Conservation (phyloP, 371 early-diverging fungal genomes). For the Coemansia sp. region DNA sequence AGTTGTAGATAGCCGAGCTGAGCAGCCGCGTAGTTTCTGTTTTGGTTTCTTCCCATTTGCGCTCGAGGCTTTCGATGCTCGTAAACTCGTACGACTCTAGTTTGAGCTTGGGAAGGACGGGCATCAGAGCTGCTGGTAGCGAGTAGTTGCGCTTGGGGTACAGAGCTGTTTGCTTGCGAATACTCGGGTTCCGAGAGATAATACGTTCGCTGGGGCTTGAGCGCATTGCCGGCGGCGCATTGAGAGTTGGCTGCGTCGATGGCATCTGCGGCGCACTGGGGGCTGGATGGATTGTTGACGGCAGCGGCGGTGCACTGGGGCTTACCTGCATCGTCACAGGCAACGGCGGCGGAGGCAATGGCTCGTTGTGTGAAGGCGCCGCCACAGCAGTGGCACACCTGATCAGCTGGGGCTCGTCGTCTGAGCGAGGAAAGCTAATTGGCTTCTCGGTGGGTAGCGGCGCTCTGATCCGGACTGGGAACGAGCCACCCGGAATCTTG, state of each 20-base stretch:
- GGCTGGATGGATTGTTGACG: background rate
- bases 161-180: slow-evolving; percentile 1
- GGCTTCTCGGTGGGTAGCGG: slow-evolving; percentile 3
- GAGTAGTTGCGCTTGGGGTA: slow-evolving; percentile 46
- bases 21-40: slow-evolving; percentile 47
- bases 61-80: slow-evolving; percentile 48
- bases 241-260: background rate
- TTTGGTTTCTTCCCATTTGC: slow-evolving; percentile 44
- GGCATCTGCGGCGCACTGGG: background rate
- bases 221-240: background rate
- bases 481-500: slow-evolving; percentile 6
- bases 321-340: background rate
- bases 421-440: slow-evolving; percentile 33
- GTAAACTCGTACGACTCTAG: slow-evolving; percentile 47
- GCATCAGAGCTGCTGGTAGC: slow-evolving; percentile 32
- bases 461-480: slow-evolving; percentile 3
- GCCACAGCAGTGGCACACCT: background rate
- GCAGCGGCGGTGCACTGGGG: background rate
- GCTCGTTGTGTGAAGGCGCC: background rate
- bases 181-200: background rate
- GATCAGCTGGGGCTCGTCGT: background rate
- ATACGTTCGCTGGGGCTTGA: background rate
- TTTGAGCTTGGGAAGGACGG: slow-evolving; percentile 14
- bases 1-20: slow-evolving; percentile 51
- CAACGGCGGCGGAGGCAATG: slow-evolving; percentile 1